These are phyloP conservation scores for Erythrophleum ivorense DNA, from an alignment of 331 rosid species.

Conservation along the genomic window DNA sequence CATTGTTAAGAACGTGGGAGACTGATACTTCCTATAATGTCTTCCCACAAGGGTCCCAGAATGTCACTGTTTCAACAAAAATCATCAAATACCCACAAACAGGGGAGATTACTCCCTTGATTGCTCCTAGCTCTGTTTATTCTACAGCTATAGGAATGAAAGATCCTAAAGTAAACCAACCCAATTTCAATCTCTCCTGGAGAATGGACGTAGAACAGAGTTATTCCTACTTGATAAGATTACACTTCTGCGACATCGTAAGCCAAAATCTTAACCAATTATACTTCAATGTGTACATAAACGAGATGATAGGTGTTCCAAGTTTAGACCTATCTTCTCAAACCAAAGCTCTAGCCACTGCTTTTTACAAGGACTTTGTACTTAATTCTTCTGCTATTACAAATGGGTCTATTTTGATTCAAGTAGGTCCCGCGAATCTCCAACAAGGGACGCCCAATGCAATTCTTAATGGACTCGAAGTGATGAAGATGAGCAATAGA, in stretches of 20 bases:
- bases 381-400: constrained; percentile 47
- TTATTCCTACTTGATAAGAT: constrained; percentile 70
- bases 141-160: constrained; percentile 59
- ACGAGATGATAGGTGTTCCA: constrained; percentile 53
- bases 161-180: constrained; percentile 47
- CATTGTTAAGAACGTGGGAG: constrained; percentile 79
- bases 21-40: constrained; percentile 53
- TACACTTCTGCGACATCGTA: constrained; percentile 88
- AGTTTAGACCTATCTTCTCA: constrained; percentile 67
- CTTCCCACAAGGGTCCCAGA: constrained; percentile 59
- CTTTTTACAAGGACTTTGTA: constrained; percentile 68
- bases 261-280: constrained; percentile 52
- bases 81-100: constrained; percentile 50
- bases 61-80: constrained; percentile 42
- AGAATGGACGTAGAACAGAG: constrained; percentile 60
- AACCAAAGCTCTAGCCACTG: constrained; percentile 61
- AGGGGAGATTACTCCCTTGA: constrained; percentile 48
- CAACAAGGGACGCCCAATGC: constrained; percentile 55
- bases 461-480: constrained; percentile 79
- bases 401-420: constrained; percentile 59
- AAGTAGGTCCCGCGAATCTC: constrained; percentile 57
- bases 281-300: constrained; percentile 70
- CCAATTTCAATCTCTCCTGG: constrained; percentile 77
- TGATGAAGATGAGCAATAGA: constrained; percentile 71
- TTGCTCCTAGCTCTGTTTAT: constrained; percentile 70